These are phyloP conservation scores for Emmonsia crescens DNA, from an alignment of 2,329 filamentous ascomycete genomes.

Conservation along the genomic window DNA sequence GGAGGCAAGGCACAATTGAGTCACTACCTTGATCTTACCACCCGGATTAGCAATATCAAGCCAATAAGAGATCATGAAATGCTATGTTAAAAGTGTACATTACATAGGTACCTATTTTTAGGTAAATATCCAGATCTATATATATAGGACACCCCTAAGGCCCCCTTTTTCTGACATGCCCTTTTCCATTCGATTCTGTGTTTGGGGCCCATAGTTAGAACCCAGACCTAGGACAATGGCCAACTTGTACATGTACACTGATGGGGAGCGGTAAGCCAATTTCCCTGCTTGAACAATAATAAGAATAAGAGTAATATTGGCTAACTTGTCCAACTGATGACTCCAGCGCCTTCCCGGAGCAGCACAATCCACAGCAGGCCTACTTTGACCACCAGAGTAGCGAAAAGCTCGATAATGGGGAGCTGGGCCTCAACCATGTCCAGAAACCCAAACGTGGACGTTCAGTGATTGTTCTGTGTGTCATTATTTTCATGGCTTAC, in stretches of 20 bases:
- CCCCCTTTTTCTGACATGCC: not conserved
- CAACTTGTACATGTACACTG: not conserved
- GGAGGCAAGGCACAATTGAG: too few species aligned
- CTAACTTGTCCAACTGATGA: not conserved
- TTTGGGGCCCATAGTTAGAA: not conserved
- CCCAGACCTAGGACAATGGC: not conserved
- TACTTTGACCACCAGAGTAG: not conserved
- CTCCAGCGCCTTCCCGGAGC: not conserved
- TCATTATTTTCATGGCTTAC: not conserved
- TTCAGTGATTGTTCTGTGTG: not conserved
- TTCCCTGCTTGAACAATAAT: not conserved
- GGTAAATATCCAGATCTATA: not conserved
- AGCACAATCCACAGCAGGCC: not conserved
- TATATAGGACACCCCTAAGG: not conserved
- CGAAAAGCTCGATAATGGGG: not conserved
- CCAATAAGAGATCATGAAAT: too few species aligned
- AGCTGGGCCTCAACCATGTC: not conserved
- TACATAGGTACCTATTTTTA: too few species aligned
- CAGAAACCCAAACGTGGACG: not conserved
- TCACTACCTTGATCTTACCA: too few species aligned
- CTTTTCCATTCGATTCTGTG: not conserved
- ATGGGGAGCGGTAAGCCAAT: not conserved
- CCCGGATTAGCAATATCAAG: too few species aligned
- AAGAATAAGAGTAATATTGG: not conserved
- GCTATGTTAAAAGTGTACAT: too few species aligned